A percentile compares a stretch with the other conserved stretches of the same genome.
Evolutionary conservation across 768 basidiomycete genomes (phyloP).

Genomic region (Mycena filopes): DNA sequence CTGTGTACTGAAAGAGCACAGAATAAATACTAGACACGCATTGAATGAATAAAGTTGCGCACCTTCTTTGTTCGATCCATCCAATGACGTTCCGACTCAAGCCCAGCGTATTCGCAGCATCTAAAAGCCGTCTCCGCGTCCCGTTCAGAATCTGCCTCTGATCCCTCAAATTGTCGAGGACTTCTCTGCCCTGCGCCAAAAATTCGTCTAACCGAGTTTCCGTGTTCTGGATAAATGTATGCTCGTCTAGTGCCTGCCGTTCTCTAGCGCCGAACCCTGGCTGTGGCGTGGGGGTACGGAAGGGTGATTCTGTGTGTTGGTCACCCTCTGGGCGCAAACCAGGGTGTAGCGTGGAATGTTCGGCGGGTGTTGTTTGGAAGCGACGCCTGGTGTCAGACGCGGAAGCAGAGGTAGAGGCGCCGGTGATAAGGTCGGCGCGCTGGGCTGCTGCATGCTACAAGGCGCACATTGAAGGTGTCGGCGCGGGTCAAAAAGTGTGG

Average conservation of each 20-base stretch:
- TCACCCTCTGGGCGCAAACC: conserved; percentile 60
- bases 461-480: conserved; percentile 7
- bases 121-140: conserved; percentile 86
- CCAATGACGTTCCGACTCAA: conserved; percentile 94
- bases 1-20: conserved; percentile 74
- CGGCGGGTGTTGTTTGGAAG: conserved; percentile 59
- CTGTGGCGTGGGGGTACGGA: conserved; percentile 68
- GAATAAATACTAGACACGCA: conserved; percentile 11
- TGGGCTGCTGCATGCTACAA: conserved; percentile 67
- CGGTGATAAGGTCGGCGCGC: conserved; percentile 72
- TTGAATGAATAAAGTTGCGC: conserved; percentile 38
- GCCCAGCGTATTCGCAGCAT: conserved; percentile 94
- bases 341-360: conserved; percentile 64
- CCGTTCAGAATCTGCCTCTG: conserved; percentile 95
- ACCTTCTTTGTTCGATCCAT: conserved; percentile 98
- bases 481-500: neutral
- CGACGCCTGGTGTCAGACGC: conserved; percentile 77
- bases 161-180: conserved; percentile 90
- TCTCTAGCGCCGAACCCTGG: conserved; percentile 70
- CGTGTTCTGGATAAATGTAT: conserved; percentile 87
- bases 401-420: conserved; percentile 53
- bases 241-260: conserved; percentile 85
- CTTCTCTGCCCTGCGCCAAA: conserved; percentile 90
- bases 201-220: conserved; percentile 89
- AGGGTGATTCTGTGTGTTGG: conserved; percentile 84